Evolutionary conservation across 345 rosid genomes (phyloP), one percentile per base, ranked within the genome.

Genomic region (Streptanthus diversifolius): DNA sequence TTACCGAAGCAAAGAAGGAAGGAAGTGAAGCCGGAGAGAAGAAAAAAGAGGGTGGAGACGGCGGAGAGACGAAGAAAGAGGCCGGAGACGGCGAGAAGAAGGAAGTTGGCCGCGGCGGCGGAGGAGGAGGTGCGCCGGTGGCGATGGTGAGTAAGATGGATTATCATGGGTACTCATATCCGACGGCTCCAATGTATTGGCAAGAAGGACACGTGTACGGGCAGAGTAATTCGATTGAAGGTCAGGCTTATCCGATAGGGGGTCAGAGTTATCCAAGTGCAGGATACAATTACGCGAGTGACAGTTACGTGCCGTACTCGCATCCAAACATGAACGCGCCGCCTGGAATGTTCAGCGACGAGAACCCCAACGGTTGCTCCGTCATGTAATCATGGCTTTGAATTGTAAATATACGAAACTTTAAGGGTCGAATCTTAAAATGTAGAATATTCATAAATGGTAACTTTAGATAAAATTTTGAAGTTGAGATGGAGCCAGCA

Each of bases 21-120:
- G 83, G 59, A 7, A 73, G 63, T 0, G 83, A 60, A 7, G 77
- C 70, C 0, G 80, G 68, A 5, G 64, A 78, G 63, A 72, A 63
- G 18, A 86, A 90, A 78, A 86, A 88, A 52, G 83, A 88, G 27
- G 79, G 74, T 18, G 85, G 80, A 24, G 71, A 45, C n/a, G 76
- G 54, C 0, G 75, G 66, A 65, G 36, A 68, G 3, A 80, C 67
- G 66, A 40, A 83, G 71, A 86, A 80, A 40, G 73, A 51, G 0
- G 56, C 12, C 1, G 73, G 30, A 3, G 80, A 75, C 3, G 84
- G 72, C 0, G 80, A 73, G 14, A 64, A 61, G 6, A 77, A 64
- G 2, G 79, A 52, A 2, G 76, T n/a, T n/a, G n/a, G n/a, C n/a
- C n/a, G 43, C 2, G 81, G 68, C 2, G 85, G 66, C 2, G 83